A percentile compares a stretch with the other conserved stretches of the same genome.
Conservation (phyloP, 306 rosid genomes). For the Argentina anserina region DNA sequence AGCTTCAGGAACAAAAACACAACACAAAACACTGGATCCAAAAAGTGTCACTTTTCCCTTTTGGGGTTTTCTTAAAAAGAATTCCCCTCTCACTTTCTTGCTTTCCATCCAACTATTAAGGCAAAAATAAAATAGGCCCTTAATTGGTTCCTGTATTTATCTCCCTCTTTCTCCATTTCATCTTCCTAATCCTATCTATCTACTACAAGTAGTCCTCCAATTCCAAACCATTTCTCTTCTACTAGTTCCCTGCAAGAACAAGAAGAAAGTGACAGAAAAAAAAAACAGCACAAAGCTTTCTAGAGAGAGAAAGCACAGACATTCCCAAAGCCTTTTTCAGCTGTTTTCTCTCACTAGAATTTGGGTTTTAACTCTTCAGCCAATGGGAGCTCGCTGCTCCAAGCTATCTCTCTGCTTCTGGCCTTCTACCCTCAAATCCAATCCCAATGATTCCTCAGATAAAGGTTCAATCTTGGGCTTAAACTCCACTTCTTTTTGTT, state of each 20-base stretch:
- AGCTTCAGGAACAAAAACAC: slow-evolving; percentile 7
- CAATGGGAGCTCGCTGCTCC: slow-evolving; percentile 98
- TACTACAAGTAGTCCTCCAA: not conserved
- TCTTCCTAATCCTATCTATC: slow-evolving; percentile 2
- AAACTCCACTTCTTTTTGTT: not conserved
- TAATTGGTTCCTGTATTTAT: slow-evolving; percentile 13
- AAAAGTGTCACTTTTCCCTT: slow-evolving; percentile 21
- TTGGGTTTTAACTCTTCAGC: slow-evolving; percentile 23
- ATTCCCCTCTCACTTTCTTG: slow-evolving; percentile 36
- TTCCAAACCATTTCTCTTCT: slow-evolving; percentile 11
- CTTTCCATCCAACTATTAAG: slow-evolving; percentile 34
- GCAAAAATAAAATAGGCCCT: slow-evolving; percentile 4
- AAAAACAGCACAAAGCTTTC: not conserved
- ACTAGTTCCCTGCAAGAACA: not conserved
- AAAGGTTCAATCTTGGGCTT: slow-evolving; percentile 27
- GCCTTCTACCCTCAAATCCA: slow-evolving; percentile 74
- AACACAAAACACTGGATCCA: slow-evolving; percentile 44
- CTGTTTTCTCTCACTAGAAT: slow-evolving; percentile 4
- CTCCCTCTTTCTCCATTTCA: not conserved
- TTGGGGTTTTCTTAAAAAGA: not conserved
- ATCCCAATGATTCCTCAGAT: slow-evolving; percentile 54
- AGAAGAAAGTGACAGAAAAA: slow-evolving; percentile 19
- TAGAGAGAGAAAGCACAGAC: not conserved
- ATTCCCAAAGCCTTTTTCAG: not conserved
- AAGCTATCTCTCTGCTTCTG: slow-evolving; percentile 77